Percentiles rank a stretch among this genome's conserved stretches.
These are phyloP conservation scores for Melastoma malabathricum DNA, from an alignment of 345 rosid species.

Conservation along the genomic window DNA sequence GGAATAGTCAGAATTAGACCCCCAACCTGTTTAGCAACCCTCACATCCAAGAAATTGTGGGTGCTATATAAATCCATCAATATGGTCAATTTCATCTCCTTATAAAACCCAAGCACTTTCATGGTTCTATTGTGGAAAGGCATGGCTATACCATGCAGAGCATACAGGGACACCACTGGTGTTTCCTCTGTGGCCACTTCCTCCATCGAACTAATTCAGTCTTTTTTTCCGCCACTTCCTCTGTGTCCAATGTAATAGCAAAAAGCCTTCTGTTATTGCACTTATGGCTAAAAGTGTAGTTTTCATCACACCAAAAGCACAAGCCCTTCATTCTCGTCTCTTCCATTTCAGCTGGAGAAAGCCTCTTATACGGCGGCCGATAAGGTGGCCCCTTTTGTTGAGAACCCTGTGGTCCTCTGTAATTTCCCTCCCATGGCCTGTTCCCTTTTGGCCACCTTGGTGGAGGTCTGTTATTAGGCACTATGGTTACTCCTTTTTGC, in stretches of 20 bases:
- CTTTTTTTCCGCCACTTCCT: background rate
- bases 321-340: background rate
- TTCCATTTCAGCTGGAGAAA: background rate
- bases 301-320: constrained; percentile 6
- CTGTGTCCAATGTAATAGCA: background rate
- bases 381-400: no score
- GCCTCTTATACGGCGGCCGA: no score
- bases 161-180: constrained; percentile 1
- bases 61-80: background rate
- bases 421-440: no score
- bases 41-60: background rate
- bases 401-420: no score
- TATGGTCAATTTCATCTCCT: background rate
- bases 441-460: no score
- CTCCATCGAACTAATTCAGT: background rate
- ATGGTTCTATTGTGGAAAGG: background rate
- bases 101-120: background rate
- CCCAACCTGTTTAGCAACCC: background rate
- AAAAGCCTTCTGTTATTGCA: background rate
- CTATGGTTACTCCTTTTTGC: no score
- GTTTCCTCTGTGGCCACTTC: background rate
- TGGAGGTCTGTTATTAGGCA: no score
- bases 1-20: no score
- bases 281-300: background rate
- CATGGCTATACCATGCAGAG: background rate